These are phyloP conservation scores for Penicillium bialowiezense DNA, from an alignment of 495 filamentous ascomycete species.

Conservation along the genomic window DNA sequence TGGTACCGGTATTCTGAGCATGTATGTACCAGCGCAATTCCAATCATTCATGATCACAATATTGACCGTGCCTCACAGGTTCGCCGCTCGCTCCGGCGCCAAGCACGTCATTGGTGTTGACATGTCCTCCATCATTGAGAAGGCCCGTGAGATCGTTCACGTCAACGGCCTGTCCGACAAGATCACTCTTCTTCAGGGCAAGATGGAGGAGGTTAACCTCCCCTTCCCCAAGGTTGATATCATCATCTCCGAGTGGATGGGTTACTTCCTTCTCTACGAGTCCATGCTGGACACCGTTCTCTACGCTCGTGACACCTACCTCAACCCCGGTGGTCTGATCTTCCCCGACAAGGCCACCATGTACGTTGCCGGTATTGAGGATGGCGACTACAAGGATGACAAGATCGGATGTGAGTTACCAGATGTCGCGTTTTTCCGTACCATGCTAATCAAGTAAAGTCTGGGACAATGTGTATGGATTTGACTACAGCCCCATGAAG, in stretches of 20 bases:
- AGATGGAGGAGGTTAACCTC: conserved; percentile 91
- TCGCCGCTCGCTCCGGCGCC: conserved; percentile 90
- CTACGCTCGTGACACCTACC: conserved; percentile 88
- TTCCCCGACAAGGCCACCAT: conserved; percentile 89
- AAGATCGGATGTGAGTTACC: conserved; percentile 77
- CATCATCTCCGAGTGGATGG: conserved; percentile 99
- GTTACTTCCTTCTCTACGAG: conserved; percentile 97
- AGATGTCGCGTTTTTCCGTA: neutral
- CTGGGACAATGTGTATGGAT: conserved; percentile 99
- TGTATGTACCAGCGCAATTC: conserved; percentile 49
- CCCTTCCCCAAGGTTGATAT: conserved; percentile 92
- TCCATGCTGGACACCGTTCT: conserved; percentile 97
- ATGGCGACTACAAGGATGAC: conserved; percentile 86
- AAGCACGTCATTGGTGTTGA: conserved; percentile 95
- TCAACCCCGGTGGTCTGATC: conserved; percentile 78
- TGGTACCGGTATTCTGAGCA: conserved; percentile 86
- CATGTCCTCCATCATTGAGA: conserved; percentile 94
- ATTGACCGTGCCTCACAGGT: conserved; percentile 55
- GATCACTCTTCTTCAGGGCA: conserved; percentile 90
- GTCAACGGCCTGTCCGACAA: conserved; percentile 77
- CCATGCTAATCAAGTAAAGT: conserved; percentile 44
- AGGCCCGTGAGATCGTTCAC: conserved; percentile 87
- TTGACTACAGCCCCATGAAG: conserved; percentile 91
- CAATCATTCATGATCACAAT: neutral
- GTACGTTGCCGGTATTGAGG: conserved; percentile 83